Evolutionary conservation across 371 early-diverging fungal genomes (phyloP).

Genomic region (Mortierella sp.): DNA sequence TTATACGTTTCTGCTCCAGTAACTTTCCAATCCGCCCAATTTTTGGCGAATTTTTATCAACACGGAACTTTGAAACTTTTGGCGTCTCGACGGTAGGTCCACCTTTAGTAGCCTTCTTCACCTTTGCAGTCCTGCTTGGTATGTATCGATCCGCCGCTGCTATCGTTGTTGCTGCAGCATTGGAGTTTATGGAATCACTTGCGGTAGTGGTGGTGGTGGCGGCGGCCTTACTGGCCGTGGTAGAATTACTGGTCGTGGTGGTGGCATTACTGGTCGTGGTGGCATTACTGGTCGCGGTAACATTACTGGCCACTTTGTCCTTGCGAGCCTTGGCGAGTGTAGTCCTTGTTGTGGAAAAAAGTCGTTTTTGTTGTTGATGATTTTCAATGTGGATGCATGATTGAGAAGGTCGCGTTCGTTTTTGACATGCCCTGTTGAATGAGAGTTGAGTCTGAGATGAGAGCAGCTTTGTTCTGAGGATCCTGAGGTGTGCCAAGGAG

Average conservation of each 20-base stretch:
- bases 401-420: neutral
- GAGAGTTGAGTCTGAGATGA: neutral
- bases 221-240: neutral
- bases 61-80: constrained; percentile 28
- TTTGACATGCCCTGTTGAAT: neutral
- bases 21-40: neutral
- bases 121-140: neutral
- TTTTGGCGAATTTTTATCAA: constrained; percentile 20
- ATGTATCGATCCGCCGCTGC: neutral
- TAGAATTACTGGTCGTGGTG: neutral
- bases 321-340: neutral
- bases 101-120: neutral
- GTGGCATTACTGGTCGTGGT: neutral
- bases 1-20: constrained; percentile 10
- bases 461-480: constrained; percentile 13
- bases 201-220: neutral
- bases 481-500: constrained; percentile 13
- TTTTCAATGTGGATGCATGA: neutral
- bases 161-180: neutral
- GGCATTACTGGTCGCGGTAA: too few relatives aligned
- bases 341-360: neutral
- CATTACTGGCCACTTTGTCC: neutral
- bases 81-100: constrained; percentile 11
- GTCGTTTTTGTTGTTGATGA: neutral
- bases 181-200: neutral